A percentile compares a stretch with the other conserved stretches of the same genome.
These are phyloP conservation scores for Talaromyces ruber DNA, from an alignment of 495 filamentous ascomycete species.

Conservation along the genomic window DNA sequence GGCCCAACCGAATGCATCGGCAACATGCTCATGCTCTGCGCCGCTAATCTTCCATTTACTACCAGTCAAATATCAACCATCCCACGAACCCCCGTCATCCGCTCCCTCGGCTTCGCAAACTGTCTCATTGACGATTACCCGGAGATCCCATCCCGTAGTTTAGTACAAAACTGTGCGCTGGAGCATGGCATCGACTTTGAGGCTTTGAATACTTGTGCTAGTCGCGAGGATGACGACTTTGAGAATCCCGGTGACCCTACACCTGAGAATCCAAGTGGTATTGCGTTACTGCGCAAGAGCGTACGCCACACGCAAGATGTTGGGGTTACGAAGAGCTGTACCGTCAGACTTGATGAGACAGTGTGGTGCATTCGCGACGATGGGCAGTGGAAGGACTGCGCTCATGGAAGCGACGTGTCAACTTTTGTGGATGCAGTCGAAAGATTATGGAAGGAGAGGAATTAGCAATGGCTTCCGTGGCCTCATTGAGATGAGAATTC, in stretches of 20 bases:
- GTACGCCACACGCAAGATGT: constrained; percentile 59
- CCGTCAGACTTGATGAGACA: constrained; percentile 68
- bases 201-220: constrained; percentile 69
- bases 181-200: constrained; percentile 85
- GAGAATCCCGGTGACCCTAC: constrained; percentile 46
- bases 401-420: constrained; percentile 54
- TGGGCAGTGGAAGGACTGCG: constrained; percentile 75
- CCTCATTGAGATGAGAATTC: no score
- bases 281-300: constrained; percentile 67
- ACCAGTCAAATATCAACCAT: constrained; percentile 31
- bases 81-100: constrained; percentile 61
- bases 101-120: constrained; percentile 82
- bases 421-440: constrained; percentile 70
- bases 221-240: constrained; percentile 33
- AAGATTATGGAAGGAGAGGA: constrained; percentile 27
- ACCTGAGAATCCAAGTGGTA: constrained; percentile 22
- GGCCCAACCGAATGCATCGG: constrained; percentile 88
- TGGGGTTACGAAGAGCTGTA: constrained; percentile 78
- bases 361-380: constrained; percentile 79
- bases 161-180: constrained; percentile 78
- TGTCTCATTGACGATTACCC: constrained; percentile 68
- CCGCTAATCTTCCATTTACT: constrained; percentile 51
- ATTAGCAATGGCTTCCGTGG: constrained; percentile 9
- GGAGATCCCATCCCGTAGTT: constrained; percentile 60
- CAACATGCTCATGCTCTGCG: constrained; percentile 90